phyloP scores from a whole-genome alignment of 257 asterid species.

The Primulina tabacum region DNA sequence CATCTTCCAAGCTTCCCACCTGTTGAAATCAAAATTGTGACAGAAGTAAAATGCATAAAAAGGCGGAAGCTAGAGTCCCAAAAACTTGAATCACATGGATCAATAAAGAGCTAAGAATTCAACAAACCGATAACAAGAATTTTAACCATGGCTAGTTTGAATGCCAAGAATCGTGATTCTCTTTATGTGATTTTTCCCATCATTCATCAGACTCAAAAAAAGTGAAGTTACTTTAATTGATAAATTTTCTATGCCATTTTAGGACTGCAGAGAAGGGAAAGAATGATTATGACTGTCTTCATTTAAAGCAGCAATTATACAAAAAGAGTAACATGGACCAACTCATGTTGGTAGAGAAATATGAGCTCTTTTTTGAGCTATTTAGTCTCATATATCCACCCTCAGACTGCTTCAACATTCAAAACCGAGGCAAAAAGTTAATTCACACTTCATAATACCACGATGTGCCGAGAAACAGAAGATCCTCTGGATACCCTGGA shows the following conservation, averaged over 20 bases:
- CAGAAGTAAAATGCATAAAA: neutral
- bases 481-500: constrained; percentile 59
- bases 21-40: constrained; percentile 30
- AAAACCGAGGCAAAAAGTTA: constrained; percentile 14
- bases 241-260: neutral
- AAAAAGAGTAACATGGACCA: neutral
- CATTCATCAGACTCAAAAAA: neutral
- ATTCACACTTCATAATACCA: constrained; percentile 48
- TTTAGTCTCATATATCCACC: constrained; percentile 13
- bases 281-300: neutral
- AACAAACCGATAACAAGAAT: neutral
- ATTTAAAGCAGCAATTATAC: constrained; percentile 4
- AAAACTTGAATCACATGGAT: neutral
- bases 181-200: neutral
- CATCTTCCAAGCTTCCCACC: constrained; percentile 99
- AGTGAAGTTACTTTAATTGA: neutral
- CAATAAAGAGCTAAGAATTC: neutral
- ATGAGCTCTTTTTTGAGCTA: constrained; percentile 8
- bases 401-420: constrained; percentile 14
- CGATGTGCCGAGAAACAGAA: constrained; percentile 59
- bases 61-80: constrained; percentile 6
- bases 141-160: neutral
- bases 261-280: constrained; percentile 6
- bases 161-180: neutral
- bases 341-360: neutral